Conservation (phyloP, 2,329 filamentous ascomycete genomes). For the Lachnellula subtilissima region DNA sequence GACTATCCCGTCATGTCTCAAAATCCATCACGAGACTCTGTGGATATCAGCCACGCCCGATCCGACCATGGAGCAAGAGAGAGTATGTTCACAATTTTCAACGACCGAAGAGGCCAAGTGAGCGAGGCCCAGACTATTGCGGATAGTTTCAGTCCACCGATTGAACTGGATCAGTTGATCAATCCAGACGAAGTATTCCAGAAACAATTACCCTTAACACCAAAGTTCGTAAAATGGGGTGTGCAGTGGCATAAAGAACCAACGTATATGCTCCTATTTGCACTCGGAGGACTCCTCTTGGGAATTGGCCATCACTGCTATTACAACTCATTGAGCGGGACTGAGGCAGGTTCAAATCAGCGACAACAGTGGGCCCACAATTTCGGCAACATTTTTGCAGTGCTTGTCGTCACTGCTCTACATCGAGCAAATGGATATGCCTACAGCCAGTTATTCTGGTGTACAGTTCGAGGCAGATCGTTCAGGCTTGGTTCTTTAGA, state of each 20-base stretch:
- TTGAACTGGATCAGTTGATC: too few species aligned
- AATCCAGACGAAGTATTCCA: too few species aligned
- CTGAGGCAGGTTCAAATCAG: background rate
- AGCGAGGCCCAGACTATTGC: too few species aligned
- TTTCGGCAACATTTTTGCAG: slow-evolving; percentile 2
- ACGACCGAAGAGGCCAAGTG: too few species aligned
- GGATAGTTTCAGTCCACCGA: too few species aligned
- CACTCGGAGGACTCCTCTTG: background rate
- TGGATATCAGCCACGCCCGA: too few species aligned
- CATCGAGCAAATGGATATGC: background rate
- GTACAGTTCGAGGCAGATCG: background rate
- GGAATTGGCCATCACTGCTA: slow-evolving; percentile 6
- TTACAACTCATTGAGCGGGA: background rate
- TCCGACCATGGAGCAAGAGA: too few species aligned
- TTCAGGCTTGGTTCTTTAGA: slow-evolving; percentile 1
- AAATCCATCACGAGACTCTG: too few species aligned
- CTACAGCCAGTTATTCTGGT: slow-evolving; percentile 7
- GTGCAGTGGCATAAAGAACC: slow-evolving; percentile 4
- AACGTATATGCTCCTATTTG: background rate
- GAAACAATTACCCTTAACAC: too few species aligned
- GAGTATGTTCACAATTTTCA: too few species aligned
- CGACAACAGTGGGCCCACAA: slow-evolving; percentile 2
- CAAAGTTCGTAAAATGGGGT: slow-evolving; percentile 4
- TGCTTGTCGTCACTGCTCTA: background rate
- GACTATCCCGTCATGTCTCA: too few species aligned